Base-by-base conservation (phyloP, 352 stramenopile genomes). In the Phytophthora foliorum region DNA sequence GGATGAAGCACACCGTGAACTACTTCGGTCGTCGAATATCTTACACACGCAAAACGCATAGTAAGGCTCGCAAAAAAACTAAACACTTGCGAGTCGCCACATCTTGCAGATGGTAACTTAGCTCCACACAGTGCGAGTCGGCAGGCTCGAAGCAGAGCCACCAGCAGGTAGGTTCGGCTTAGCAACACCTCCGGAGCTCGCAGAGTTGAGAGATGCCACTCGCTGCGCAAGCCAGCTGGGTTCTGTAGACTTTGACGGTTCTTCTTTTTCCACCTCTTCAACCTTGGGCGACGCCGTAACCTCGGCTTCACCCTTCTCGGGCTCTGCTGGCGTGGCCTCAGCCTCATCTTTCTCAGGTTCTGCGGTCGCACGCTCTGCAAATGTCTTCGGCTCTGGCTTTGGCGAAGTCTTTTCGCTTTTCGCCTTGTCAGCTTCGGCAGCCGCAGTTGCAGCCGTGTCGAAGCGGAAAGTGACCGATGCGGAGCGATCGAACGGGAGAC, bases 401-500 rank as follows among this genome's bases (percentile, higher is more conserved):
- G 56, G 19, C 13, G 53, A 53, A 1, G 63, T 60, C 22, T 71
- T 74, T 17, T 61, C 57, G 6, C n/a, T 72, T 17, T 50, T 72
- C 4, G 42, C 22, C 36, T 69, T 72, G 27, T 77, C 83, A 49
- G 76, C 52, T 6, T 72, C 76, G 29, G 83, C 83, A 42, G 64
- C 64, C 7, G 69, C 69, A 46, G 69, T 51, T 29, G 59, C 58
- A 32, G 69, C 69, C 31, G 69, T 70, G 34, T 93, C 85, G 24
- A 65, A 81, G 31, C 81, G 81, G 57, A 88, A 93, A 11, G 86
- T 92, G 32, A 93, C 74, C 2, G 86, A 93, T 13, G 77, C 69
- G 3, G 86, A 93, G 42, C 81, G 81, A 66, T 93, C 83, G 25
- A 90, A 90, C 29, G 77, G 79, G 24, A 58, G 70, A 24, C 85